Conservation (phyloP, 2,329 filamentous ascomycete species). For the Apiospora pterosperma region DNA sequence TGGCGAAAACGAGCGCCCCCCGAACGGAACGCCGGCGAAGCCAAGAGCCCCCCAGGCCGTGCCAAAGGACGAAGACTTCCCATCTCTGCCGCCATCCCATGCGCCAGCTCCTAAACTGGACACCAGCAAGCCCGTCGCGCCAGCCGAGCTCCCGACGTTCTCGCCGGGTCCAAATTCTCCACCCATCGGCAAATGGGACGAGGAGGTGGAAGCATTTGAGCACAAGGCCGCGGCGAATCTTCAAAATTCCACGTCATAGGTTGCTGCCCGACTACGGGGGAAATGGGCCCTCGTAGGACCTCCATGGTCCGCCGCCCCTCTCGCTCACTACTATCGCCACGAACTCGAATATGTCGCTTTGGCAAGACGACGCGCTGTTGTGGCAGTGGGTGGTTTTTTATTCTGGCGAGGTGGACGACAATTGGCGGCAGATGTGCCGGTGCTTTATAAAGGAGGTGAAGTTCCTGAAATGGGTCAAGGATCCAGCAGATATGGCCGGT, state of each 20-base stretch:
- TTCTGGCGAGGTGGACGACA: fast-evolving
- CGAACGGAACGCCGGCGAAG: constrained; percentile 12
- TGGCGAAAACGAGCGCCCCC: constrained; percentile 22
- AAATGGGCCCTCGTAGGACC: background rate
- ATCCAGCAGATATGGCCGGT: background rate
- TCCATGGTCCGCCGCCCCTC: background rate
- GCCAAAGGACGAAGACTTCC: constrained; percentile 36
- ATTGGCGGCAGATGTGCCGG: background rate
- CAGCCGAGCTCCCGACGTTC: constrained; percentile 16
- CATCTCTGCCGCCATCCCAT: constrained; percentile 30
- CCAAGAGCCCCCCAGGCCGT: constrained; percentile 23
- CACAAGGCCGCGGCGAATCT: constrained; percentile 19
- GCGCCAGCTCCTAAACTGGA: constrained; percentile 21
- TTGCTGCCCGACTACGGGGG: background rate
- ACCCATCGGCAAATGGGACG: constrained; percentile 50
- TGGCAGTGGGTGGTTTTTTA: background rate
- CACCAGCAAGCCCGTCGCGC: constrained; percentile 14
- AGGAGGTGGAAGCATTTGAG: constrained; percentile 54
- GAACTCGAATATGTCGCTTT: background rate
- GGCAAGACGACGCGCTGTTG: background rate
- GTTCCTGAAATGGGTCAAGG: background rate
- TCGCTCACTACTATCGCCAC: background rate
- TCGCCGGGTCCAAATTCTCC: constrained; percentile 31
- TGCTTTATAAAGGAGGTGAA: background rate
- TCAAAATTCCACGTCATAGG: background rate